Evolutionary conservation across 2,329 filamentous ascomycete species (phyloP), one percentile per base, ranked within the genome.

Genomic region (Furcasterigmium furcatum): DNA sequence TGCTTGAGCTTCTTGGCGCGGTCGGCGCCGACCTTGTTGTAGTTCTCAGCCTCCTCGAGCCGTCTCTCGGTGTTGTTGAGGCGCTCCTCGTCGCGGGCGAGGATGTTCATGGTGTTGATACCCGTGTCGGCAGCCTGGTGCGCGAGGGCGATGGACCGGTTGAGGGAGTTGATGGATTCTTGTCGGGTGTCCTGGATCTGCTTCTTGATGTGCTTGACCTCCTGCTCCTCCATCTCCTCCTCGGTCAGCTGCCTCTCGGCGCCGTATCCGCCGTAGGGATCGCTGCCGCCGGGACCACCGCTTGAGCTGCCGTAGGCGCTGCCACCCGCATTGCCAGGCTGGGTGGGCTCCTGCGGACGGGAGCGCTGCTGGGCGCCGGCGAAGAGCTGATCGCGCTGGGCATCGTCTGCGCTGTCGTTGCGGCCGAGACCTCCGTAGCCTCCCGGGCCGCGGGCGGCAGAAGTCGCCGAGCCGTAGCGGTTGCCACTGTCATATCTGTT

Each of bases 11-110:
- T 90, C 40, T 83, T 80, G 1, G 90, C 86, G 56, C 88, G 87
- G 54, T 91, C 88, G 55, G 91, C 84, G 0, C 88, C 88, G 48
- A 87, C 72, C 47, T 82, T 80, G 56, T 88, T 88, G 61, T 91
- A 84, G 52, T 85, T 85, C n/a, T 80, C 70, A 4, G 90, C 87
- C 52, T 88, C 74, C 56, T 96, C 89, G 46, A 96, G 76, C 57
- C 92, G 90, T 65, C 81, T 82, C 64, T 95, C 88, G 1, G 87
- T 88, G 59, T 91, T 89, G 61, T 91, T 82, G 45, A 95, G 77
- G 14, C 85, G 79, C 61, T 95, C 89, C 48, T 86, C 87, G 64
- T 96, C 91, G 13, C 78, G 81, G 44, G 85, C 87, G 12, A 95
- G 79, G 46, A 86, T 77, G 32, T 82, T 84, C 30, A 92, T 74